These are phyloP conservation scores for Angomonas desouzai DNA, from an alignment of 208 protist species.

Conservation along the genomic window DNA sequence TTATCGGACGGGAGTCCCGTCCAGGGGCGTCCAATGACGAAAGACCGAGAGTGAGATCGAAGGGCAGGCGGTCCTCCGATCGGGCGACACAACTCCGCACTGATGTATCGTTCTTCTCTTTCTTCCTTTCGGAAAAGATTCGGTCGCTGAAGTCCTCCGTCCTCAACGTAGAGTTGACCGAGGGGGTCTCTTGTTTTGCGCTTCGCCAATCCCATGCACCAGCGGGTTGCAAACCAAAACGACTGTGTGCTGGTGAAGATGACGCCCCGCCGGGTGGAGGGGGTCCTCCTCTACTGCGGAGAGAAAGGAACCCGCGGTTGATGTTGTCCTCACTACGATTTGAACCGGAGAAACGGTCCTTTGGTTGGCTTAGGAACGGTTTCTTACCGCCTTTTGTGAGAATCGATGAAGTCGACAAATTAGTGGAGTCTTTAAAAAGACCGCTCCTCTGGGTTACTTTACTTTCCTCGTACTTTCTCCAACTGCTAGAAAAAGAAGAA, in stretches of 20 bases:
- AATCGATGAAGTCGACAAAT: neutral
- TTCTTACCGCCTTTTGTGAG: neutral
- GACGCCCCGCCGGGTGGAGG: neutral
- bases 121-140: no score
- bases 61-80: conserved; percentile 1
- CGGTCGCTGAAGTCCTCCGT: no score
- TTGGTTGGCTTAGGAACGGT: neutral
- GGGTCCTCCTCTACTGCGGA: neutral
- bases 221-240: neutral
- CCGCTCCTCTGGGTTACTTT: neutral
- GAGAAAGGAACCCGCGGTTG: neutral
- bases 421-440: neutral
- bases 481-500: neutral
- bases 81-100: neutral
- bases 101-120: neutral
- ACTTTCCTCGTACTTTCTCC: neutral
- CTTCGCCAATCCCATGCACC: neutral
- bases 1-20: no score
- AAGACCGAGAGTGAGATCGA: neutral
- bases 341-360: neutral
- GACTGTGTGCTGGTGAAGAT: neutral
- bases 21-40: no score
- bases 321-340: neutral
- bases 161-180: no score
- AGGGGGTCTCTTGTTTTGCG: neutral